Percentiles rank a stretch among this genome's conserved stretches.
These are phyloP conservation scores for Piloderma croceum DNA, from an alignment of 768 basidiomycete genomes.

Conservation along the genomic window DNA sequence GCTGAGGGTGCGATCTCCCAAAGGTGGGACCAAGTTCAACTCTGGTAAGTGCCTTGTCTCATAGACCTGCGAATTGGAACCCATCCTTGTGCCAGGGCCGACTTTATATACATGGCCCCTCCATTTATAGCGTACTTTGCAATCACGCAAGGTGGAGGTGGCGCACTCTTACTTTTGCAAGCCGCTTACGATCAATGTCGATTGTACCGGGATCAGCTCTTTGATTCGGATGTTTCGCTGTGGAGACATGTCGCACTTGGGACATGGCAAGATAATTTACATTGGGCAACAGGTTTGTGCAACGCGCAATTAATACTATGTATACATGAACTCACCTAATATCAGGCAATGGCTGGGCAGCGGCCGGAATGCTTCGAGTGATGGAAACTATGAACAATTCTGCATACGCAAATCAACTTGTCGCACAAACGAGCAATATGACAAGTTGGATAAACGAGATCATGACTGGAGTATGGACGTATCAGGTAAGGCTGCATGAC, in stretches of 20 bases:
- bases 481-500: slow-evolving; percentile 41
- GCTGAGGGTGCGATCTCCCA: slow-evolving; percentile 56
- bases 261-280: slow-evolving; percentile 37
- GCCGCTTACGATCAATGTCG: slow-evolving; percentile 51
- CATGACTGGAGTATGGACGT: slow-evolving; percentile 34
- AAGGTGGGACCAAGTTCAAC: slow-evolving; percentile 43
- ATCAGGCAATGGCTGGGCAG: slow-evolving; percentile 62
- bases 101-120: slow-evolving; percentile 58
- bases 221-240: slow-evolving; percentile 37
- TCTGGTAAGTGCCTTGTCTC: slow-evolving; percentile 35
- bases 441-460: slow-evolving; percentile 53
- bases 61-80: neutral
- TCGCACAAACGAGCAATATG: slow-evolving; percentile 38
- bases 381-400: slow-evolving; percentile 47
- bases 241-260: slow-evolving; percentile 56
- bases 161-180: slow-evolving; percentile 33
- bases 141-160: slow-evolving; percentile 34
- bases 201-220: slow-evolving; percentile 51
- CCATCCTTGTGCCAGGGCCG: slow-evolving; percentile 35
- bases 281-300: slow-evolving; percentile 52
- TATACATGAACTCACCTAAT: neutral
- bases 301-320: neutral
- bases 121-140: slow-evolving; percentile 67
- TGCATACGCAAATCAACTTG: slow-evolving; percentile 30
- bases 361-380: slow-evolving; percentile 59